Base-by-base conservation (phyloP, 1,139 yeast genomes). In the Zygoascus sp. region DNA sequence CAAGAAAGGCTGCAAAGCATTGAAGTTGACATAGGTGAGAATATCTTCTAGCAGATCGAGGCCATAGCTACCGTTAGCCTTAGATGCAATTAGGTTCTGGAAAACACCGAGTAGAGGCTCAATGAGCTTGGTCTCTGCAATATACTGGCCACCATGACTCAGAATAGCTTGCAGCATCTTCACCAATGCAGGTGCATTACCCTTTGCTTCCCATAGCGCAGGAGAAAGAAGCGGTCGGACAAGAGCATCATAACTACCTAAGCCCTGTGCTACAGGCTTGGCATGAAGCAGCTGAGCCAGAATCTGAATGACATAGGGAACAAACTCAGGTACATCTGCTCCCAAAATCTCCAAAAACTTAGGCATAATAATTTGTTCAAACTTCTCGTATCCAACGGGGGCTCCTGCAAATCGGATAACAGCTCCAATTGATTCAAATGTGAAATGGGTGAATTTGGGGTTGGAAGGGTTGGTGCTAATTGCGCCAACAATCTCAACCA, bases 51-150 rank as follows among this genome's bases (percentile, higher is more conserved):
- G 68, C 41, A 94, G 70, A 50, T 92, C 97, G 62, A 94, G 83
- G 2, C 97, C 97, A 59, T 80, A 76, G 35, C 69, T 67, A 58
- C 92, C 97, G 59, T 88, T 84, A 15, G 79, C 76, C 58, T 83
- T 85, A 0, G 97, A 87, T 1, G 97, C 81, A 46, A 92, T 80
- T 53, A 94, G 73, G 62, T 90, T 89, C 69, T 94, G 98, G 73
- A 88, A 94, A n/a, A 94, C 95, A 40, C 99, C 99, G 45, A 94
- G 72, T 34, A 94, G 76, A 3, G 97, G 96, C 30, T 84, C 77
- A 46, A 90, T 65, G 40, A 69, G 73, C 16, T 58, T 58, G 17
- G 56, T 55, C 36, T 61, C 58, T 8, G 64, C 58, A 44, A 69
- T 59, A 10, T 51, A 51, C 44, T 70, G 70, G 2, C 83, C 76